Base-by-base conservation (phyloP, 2,329 filamentous ascomycete genomes). In the Chlorencoelia australis region DNA sequence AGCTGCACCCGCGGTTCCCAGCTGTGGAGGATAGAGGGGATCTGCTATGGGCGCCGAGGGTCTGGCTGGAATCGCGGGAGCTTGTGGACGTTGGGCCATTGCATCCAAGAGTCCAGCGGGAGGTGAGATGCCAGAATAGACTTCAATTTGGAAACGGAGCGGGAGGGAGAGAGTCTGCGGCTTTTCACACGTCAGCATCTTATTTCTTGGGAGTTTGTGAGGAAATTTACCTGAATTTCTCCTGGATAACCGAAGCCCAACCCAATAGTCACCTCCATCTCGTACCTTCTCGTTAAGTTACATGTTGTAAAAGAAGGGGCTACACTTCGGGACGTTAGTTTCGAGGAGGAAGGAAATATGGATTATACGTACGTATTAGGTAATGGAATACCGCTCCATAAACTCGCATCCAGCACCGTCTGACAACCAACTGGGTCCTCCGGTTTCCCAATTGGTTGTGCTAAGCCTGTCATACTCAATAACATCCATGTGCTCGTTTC, bases 121-220 rank as follows among this genome's bases (percentile, higher is more conserved):
- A 9, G 91, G 89, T 15, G 74, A 71, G 46, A 96, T 87, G 48
- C 91, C 91, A 1, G 88, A 94, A 59, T 74, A 96, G 11, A 98
- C 75, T 37, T 86, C 73, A 33, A 93, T 70, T 21, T 79, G 75
- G 51, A 96, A 79, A 43, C 80, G 72, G 13, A 98, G 67, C 4
- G 88, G 85, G 3, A 94, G 69, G 38, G 82, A 72, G 21, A 94
- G 75, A 34, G 79, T 69, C 61, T 94, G 84, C n/a, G 79, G 70
- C 64, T 75, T 50, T 40, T 45, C 30, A 18, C 24, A n/a, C 18
- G 24, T 33, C 38, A 37, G 47, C 33, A 47, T 42, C 22, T 31
- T 15, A 21, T 22, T 4, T 11, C 19, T 35, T 17, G 16, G 18
- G 5, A 33, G 24, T 4, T 31, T 4, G 15, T 7, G 26, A 18